Evolutionary conservation across 139 green algal genomes (phyloP).

Genomic region (Chlorella vulgaris): DNA sequence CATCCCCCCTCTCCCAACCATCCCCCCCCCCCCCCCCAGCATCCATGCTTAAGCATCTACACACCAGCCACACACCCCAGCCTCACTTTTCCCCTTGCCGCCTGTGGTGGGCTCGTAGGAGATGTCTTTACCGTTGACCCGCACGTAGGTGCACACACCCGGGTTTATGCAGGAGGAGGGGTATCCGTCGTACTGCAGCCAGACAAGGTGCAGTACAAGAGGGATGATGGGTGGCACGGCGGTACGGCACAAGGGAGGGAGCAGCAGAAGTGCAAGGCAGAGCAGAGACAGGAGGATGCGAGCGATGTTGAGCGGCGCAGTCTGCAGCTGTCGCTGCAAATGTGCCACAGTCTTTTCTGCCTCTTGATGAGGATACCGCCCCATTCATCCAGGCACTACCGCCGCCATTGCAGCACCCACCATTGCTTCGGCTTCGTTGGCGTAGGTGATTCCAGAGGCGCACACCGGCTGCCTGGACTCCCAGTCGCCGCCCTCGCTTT

Average conservation of each 20-base stretch:
- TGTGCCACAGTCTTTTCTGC: too few species aligned
- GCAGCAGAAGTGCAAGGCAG: too few species aligned
- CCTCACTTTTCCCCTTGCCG: constrained; percentile 31
- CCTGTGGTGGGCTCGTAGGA: constrained; percentile 26
- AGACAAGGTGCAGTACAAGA: neutral
- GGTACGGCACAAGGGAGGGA: too few species aligned
- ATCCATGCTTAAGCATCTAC: neutral
- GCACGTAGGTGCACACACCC: constrained; percentile 23
- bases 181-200: constrained; percentile 8
- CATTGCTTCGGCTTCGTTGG: constrained; percentile 10
- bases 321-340: too few species aligned
- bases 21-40: neutral
- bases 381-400: too few species aligned
- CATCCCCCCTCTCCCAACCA: neutral
- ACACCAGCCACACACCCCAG: neutral
- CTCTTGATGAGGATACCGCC: too few species aligned
- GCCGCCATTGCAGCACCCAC: neutral
- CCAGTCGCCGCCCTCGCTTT: constrained; percentile 7
- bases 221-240: neutral
- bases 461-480: neutral
- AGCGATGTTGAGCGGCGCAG: too few species aligned
- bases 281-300: too few species aligned
- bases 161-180: neutral
- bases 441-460: constrained; percentile 13
- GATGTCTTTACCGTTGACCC: neutral